Evolutionary conservation across 2,329 filamentous ascomycete genomes (phyloP).

Genomic region (Alternaria incomplexa): DNA sequence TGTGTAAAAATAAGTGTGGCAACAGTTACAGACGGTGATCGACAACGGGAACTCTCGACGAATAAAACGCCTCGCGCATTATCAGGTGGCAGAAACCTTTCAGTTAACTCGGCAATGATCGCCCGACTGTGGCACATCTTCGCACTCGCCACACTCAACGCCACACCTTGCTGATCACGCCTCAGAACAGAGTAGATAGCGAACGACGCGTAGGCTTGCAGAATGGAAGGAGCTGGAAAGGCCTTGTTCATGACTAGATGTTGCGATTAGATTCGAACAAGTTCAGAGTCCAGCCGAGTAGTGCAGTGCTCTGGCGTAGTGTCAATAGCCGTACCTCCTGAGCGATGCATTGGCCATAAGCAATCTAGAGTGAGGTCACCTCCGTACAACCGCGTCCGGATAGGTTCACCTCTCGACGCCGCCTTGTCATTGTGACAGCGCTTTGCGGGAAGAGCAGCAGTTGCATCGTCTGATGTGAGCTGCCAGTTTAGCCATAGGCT

Average conservation of each 20-base stretch:
- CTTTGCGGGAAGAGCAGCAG: conserved; percentile 3
- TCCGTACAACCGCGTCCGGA: conserved; percentile 16
- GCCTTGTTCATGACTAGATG: conserved; percentile 12
- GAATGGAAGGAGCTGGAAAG: conserved; percentile 9
- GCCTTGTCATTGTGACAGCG: conserved; percentile 14
- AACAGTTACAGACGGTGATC: conserved; percentile 22
- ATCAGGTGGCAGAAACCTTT: conserved; percentile 36
- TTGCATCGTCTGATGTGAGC: conserved; percentile 10
- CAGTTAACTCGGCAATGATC: conserved; percentile 22
- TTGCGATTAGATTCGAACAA: conserved; percentile 11
- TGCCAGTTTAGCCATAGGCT: conserved; percentile 10
- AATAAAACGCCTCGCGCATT: conserved; percentile 28
- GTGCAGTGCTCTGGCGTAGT: conserved; percentile 1
- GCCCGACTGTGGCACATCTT: conserved; percentile 25
- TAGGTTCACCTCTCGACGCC: conserved; percentile 14
- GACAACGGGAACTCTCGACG: conserved; percentile 24
- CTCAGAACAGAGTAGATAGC: conserved; percentile 5
- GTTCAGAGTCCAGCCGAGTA: background rate
- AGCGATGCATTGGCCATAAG: conserved; percentile 22
- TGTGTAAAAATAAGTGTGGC: conserved; percentile 45
- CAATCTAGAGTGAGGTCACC: conserved; percentile 16
- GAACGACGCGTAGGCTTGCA: conserved; percentile 32
- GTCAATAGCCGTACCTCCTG: conserved; percentile 13
- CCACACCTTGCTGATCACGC: conserved; percentile 9
- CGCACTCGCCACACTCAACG: conserved; percentile 12